Evolutionary conservation across 352 stramenopile genomes (phyloP).

Genomic region (Globisporangium acanthophoron): DNA sequence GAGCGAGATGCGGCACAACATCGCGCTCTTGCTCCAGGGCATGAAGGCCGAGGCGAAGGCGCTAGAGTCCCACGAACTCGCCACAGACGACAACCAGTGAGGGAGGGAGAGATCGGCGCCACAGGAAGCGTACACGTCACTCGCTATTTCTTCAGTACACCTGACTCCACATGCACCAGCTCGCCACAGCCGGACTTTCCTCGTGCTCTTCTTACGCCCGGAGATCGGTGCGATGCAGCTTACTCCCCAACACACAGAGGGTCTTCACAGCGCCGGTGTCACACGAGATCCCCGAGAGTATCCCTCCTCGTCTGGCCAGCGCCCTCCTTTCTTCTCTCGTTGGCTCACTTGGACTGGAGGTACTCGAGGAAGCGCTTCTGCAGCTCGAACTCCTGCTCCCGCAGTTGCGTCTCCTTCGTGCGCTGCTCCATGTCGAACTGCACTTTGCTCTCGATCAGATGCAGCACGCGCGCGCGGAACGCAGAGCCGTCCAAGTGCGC

Average conservation of each 20-base stretch:
- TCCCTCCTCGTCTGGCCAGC: too few species aligned
- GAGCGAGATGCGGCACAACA: conserved; percentile 58
- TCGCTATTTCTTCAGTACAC: conserved; percentile 1
- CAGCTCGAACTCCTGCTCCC: conserved; percentile 75
- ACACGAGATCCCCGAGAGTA: too few species aligned
- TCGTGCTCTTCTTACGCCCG: background rate
- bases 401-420: conserved; percentile 66
- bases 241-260: too few species aligned
- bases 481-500: conserved; percentile 26
- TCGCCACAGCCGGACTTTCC: background rate
- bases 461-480: conserved; percentile 58
- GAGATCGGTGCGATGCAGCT: too few species aligned
- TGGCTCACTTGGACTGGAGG: conserved; percentile 63
- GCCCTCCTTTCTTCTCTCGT: too few species aligned
- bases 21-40: conserved; percentile 46
- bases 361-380: conserved; percentile 81
- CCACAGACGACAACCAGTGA: conserved; percentile 8
- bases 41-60: conserved; percentile 57
- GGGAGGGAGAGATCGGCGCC: too few species aligned
- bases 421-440: conserved; percentile 82
- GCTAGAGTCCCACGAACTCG: conserved; percentile 20
- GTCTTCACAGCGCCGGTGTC: too few species aligned
- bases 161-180: background rate
- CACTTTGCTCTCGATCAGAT: conserved; percentile 77
- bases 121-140: background rate